Conservation (phyloP, 352 stramenopile species). For the Pythium biforme region DNA sequence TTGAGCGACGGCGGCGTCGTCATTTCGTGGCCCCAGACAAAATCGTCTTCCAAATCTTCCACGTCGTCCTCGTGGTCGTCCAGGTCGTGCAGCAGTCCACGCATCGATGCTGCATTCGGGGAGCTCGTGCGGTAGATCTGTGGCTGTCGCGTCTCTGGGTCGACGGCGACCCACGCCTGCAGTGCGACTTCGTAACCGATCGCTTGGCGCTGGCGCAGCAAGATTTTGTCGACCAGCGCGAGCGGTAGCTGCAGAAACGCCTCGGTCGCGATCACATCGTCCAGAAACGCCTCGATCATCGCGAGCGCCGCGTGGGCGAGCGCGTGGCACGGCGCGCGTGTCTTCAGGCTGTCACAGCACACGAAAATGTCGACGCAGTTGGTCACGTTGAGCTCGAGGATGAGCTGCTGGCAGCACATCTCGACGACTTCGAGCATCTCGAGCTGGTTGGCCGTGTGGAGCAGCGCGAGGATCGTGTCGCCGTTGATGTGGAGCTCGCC, state of each 20-base stretch:
- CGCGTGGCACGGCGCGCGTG: constrained; percentile 43
- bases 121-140: constrained; percentile 30
- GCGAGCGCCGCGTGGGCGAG: constrained; percentile 54
- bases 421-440: constrained; percentile 71
- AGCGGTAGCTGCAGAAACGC: constrained; percentile 59
- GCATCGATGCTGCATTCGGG: neutral
- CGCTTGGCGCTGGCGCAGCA: constrained; percentile 36
- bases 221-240: constrained; percentile 37
- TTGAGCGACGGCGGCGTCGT: constrained; percentile 11
- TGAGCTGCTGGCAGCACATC: constrained; percentile 71
- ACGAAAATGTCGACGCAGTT: constrained; percentile 80
- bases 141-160: constrained; percentile 35
- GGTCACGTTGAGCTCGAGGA: constrained; percentile 56
- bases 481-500: constrained; percentile 52
- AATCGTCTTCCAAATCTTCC: constrained; percentile 8
- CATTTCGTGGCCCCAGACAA: constrained; percentile 11
- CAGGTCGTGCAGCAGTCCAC: constrained; percentile 7
- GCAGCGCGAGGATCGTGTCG: constrained; percentile 59
- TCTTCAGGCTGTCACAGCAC: constrained; percentile 56
- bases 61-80: constrained; percentile 2
- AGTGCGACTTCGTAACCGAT: constrained; percentile 39
- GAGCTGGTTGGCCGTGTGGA: constrained; percentile 67
- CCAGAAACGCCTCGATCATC: constrained; percentile 69
- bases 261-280: constrained; percentile 49
- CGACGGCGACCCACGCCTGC: constrained; percentile 50